Evolutionary conservation across 2,329 filamentous ascomycete species (phyloP).

Genomic region (Chaetomium olivaceum): DNA sequence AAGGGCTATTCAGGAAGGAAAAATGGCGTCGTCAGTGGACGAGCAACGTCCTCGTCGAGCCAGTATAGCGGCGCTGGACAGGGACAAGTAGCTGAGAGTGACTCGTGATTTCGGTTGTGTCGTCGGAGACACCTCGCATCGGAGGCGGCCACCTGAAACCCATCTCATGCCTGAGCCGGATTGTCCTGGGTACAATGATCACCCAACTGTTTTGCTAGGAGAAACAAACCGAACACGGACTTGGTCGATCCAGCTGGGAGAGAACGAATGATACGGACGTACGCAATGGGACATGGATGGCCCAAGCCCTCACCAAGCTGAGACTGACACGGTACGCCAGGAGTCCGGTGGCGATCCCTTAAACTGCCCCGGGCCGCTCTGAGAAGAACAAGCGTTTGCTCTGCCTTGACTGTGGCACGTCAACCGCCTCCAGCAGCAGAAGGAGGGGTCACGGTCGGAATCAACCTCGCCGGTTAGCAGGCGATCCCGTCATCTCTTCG

Average conservation of each 20-base stretch:
- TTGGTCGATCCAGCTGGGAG: slow-evolving; percentile 3
- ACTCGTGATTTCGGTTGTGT: slow-evolving; percentile 3
- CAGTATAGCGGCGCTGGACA: not conserved
- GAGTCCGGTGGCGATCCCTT: not conserved
- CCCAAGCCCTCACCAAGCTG: not conserved
- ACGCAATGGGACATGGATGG: not conserved
- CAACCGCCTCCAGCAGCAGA: not conserved
- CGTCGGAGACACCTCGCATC: not conserved
- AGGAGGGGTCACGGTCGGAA: not conserved
- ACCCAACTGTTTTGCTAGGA: not conserved
- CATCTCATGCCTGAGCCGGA: not conserved
- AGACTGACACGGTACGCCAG: not conserved
- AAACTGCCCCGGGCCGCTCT: not conserved
- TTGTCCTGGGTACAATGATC: not conserved
- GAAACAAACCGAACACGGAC: not conserved
- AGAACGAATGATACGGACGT: slow-evolving; percentile 1
- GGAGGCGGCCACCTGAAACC: slow-evolving; percentile 8
- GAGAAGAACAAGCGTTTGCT: not conserved
- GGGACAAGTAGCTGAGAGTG: not conserved
- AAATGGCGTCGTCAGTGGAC: not conserved
- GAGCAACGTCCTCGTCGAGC: no score
- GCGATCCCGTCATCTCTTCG: slow-evolving; percentile 9
- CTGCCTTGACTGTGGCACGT: slow-evolving; percentile 7
- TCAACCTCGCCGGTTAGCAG: not conserved
- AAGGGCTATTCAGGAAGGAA: not conserved